A percentile compares a stretch with the other conserved stretches of the same genome.
These are phyloP conservation scores for Yamadazyma takamatsuzukensis DNA, from an alignment of 805 yeast genomes.

Conservation along the genomic window DNA sequence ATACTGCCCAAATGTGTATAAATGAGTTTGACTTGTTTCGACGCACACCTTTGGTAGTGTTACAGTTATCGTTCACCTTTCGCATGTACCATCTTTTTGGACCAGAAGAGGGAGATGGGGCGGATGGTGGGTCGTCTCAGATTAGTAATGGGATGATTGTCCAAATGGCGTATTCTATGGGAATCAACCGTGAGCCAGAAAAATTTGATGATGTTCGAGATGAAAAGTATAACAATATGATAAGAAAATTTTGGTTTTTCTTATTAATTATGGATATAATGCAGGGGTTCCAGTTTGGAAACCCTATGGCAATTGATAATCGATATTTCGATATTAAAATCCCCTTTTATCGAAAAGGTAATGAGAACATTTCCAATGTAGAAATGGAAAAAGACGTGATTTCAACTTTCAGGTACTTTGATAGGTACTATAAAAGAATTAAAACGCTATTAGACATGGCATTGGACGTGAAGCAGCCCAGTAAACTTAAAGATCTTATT, in stretches of 20 bases:
- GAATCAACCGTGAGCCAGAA: slow-evolving; percentile 66
- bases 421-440: slow-evolving; percentile 24
- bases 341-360: slow-evolving; percentile 33
- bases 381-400: slow-evolving; percentile 35
- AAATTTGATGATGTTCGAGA: slow-evolving; percentile 32
- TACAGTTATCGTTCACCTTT: slow-evolving; percentile 53
- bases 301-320: slow-evolving; percentile 26
- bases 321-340: slow-evolving; percentile 25
- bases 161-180: slow-evolving; percentile 66
- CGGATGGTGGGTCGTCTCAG: slow-evolving; percentile 60
- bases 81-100: slow-evolving; percentile 48
- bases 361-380: slow-evolving; percentile 29
- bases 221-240: slow-evolving; percentile 20
- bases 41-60: slow-evolving; percentile 44
- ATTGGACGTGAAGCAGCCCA: slow-evolving; percentile 16
- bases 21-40: slow-evolving; percentile 29
- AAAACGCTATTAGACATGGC: slow-evolving; percentile 21
- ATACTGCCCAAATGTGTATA: slow-evolving; percentile 33
- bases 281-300: slow-evolving; percentile 31
- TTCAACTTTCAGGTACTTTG: slow-evolving; percentile 24
- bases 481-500: slow-evolving; percentile 18
- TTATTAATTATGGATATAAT: slow-evolving; percentile 25
- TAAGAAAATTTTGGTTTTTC: slow-evolving; percentile 37
- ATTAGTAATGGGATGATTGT: slow-evolving; percentile 52
- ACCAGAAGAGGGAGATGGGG: slow-evolving; percentile 57